Percentiles rank a stretch among this genome's conserved stretches.
Evolutionary conservation across 768 basidiomycete genomes (phyloP).

Genomic region (Xerocomus brunneocitrinus): DNA sequence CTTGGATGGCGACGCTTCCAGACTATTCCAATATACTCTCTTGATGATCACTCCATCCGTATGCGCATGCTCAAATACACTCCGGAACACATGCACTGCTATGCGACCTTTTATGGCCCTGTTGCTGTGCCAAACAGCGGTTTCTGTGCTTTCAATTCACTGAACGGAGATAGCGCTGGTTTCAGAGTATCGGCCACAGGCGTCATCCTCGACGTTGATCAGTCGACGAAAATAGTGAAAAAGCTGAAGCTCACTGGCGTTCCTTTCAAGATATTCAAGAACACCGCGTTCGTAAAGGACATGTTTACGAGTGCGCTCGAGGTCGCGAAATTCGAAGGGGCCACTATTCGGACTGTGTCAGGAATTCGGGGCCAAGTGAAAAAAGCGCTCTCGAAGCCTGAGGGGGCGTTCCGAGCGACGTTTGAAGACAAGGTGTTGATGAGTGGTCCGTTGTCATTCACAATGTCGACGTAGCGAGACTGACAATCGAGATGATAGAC

Average conservation of each 20-base stretch:
- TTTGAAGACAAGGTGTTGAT: conserved; percentile 97
- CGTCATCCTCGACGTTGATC: conserved; percentile 90
- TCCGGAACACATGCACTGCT: conserved; percentile 99
- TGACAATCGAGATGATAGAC: conserved; percentile 44
- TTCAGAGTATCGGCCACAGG: conserved; percentile 94
- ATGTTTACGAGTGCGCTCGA: conserved; percentile 95
- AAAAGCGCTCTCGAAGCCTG: conserved; percentile 91
- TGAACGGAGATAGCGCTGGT: conserved; percentile 58
- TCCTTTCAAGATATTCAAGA: conserved; percentile 98
- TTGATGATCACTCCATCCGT: conserved; percentile 96
- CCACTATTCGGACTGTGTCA: conserved; percentile 91
- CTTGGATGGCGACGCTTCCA: conserved; percentile 99
- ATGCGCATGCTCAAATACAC: conserved; percentile 99
- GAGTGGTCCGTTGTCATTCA: conserved; percentile 65
- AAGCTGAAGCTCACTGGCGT: conserved; percentile 95
- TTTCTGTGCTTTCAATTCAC: conserved; percentile 93
- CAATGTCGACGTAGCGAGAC: background rate
- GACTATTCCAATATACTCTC: conserved; percentile 87
- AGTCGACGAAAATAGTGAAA: conserved; percentile 93
- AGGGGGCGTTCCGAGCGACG: conserved; percentile 92
- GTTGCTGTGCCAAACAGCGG: conserved; percentile 90
- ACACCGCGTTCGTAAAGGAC: conserved; percentile 95
- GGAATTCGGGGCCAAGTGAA: conserved; percentile 97
- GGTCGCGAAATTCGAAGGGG: conserved; percentile 98
- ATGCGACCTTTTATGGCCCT: conserved; percentile 95